Evolutionary conservation across 306 rosid species (phyloP), one percentile per base, ranked within the genome.

Genomic region (Malus domestica): DNA sequence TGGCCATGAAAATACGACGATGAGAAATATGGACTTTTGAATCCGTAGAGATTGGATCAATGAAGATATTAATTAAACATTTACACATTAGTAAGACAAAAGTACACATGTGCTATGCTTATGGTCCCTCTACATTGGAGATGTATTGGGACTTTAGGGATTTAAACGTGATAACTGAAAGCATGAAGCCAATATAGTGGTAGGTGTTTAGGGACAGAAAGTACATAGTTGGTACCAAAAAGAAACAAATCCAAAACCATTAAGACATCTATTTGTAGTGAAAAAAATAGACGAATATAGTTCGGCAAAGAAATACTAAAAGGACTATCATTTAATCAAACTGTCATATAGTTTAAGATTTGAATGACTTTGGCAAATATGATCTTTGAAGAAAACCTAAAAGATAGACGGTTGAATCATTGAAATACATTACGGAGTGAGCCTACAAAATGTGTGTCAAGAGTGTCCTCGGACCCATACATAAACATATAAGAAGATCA

Each of bases 161-260:
- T 74, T 61, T 70, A 60, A 60, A 78, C n/a, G 38, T 32, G 67
- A 70, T 60, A 54, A 52, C 9, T 8, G 46, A 72, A 40, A 55
- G 59, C 67, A 73, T 57, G 80, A 78, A 25, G 11, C 23, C 38
- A 19, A 23, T 18, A 33, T 60, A 49, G 83, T 80, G 68, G 67
- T 23, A 70, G 70, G 51, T 38, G 35, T 75, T 49, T 69, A 59
- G 66, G 49, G 76, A 75, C 45, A 80, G 68, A 76, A 81, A 68
- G 61, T 60, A 30, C 5, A 30, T 30, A 30, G 33, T 30, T 30
- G 4, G 33, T 30, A 30, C 33, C 5, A 30, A 30, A 30, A 30
- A 30, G 5, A 33, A 1, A 5, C 7, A 33, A 33, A 33, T 33
- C 38, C 6, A 33, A 35, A 35, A 6, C 0, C 2, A 35, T 35